Evolutionary conservation across 257 asterid species (phyloP).

Genomic region (Nicotiana tabacum): DNA sequence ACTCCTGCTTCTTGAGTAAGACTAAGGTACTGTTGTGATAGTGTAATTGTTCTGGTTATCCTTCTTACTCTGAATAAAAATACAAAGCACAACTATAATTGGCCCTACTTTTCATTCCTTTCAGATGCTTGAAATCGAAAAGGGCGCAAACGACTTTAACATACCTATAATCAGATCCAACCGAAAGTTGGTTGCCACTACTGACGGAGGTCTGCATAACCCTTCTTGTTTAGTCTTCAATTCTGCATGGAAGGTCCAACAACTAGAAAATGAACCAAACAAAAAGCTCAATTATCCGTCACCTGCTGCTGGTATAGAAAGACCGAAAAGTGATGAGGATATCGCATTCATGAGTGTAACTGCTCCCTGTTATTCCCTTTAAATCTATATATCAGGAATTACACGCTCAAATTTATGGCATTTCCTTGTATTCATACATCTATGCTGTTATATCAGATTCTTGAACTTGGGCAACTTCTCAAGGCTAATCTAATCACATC

Average conservation of each 20-base stretch:
- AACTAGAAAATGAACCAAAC: conserved; percentile 18
- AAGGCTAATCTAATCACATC: conserved; percentile 70
- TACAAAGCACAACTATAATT: neutral
- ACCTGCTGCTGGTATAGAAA: conserved; percentile 38
- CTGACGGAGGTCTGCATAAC: conserved; percentile 70
- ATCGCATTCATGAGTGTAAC: conserved; percentile 86
- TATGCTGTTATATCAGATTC: conserved; percentile 41
- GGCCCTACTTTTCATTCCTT: neutral
- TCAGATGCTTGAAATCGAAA: conserved; percentile 72
- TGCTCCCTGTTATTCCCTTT: neutral
- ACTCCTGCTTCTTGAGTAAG: conserved; percentile 61
- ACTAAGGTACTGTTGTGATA: conserved; percentile 41
- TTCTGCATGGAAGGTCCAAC: conserved; percentile 47
- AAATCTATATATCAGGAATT: neutral
- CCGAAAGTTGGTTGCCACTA: conserved; percentile 61
- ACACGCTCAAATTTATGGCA: conserved; percentile 13
- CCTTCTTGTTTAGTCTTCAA: conserved; percentile 71
- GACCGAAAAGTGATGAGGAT: conserved; percentile 68
- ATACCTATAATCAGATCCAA: conserved; percentile 60
- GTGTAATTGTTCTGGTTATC: neutral
- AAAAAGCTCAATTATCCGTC: conserved; percentile 46
- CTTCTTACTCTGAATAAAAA: neutral
- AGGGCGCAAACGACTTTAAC: conserved; percentile 65
- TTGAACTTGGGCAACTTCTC: conserved; percentile 76
- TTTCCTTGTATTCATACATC: neutral